Percentiles rank a stretch among this genome's conserved stretches.
phyloP scores from a whole-genome alignment of 2,329 filamentous ascomycete genomes.

The Xylariaceae sp. region DNA sequence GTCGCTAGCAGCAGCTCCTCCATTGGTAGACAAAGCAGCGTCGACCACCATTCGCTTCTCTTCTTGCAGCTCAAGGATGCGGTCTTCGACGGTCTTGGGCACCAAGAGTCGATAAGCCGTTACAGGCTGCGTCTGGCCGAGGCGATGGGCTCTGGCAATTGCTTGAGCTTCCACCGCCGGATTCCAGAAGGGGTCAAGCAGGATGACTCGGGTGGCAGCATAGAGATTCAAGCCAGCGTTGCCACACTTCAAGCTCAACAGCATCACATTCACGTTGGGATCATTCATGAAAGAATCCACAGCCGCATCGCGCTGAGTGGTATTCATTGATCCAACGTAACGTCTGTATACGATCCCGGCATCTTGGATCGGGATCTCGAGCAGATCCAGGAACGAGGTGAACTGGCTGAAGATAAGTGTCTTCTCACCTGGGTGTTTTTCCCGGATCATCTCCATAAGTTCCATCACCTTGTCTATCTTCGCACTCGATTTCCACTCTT shows the following conservation, averaged over 20 bases:
- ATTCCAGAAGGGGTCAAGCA: slow-evolving; percentile 77
- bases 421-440: slow-evolving; percentile 26
- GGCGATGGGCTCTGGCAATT: slow-evolving; percentile 73
- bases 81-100: slow-evolving; percentile 66
- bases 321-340: slow-evolving; percentile 31
- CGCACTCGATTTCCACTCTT: slow-evolving; percentile 28
- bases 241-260: slow-evolving; percentile 70
- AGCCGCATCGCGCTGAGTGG: slow-evolving; percentile 20
- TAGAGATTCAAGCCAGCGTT: slow-evolving; percentile 72
- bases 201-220: slow-evolving; percentile 66
- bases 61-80: slow-evolving; percentile 66
- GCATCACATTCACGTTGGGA: slow-evolving; percentile 47
- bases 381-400: slow-evolving; percentile 33
- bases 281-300: slow-evolving; percentile 26
- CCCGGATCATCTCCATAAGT: slow-evolving; percentile 23
- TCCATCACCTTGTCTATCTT: slow-evolving; percentile 31
- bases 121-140: slow-evolving; percentile 63
- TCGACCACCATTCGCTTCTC: slow-evolving; percentile 61
- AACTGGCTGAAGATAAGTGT: slow-evolving; percentile 33
- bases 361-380: slow-evolving; percentile 30
- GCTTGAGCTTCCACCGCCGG: slow-evolving; percentile 74
- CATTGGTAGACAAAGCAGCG: slow-evolving; percentile 20
- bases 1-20: slow-evolving; percentile 5
- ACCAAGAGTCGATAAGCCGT: slow-evolving; percentile 65
- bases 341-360: slow-evolving; percentile 26